Evolutionary conservation across 352 stramenopile genomes (phyloP), one percentile per base, ranked within the genome.

Genomic region (Peronospora farinosa): DNA sequence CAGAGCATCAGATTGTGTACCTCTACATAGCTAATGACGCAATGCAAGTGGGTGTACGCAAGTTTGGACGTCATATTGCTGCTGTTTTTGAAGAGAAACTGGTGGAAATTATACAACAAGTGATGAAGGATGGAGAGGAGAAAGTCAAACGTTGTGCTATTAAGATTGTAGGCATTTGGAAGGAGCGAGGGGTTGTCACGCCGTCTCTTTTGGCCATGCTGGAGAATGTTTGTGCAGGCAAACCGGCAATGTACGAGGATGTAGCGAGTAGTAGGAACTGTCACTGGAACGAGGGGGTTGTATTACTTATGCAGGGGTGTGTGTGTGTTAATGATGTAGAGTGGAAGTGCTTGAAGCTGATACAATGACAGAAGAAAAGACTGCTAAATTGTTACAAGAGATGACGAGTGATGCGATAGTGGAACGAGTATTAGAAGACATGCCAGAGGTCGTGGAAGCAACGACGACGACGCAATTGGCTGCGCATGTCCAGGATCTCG

Each of bases 81-180:
- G 65, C 78, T 12, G 53, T 66, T 3, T 93, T 89, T 44, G 73
- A 86, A 42, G 47, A 57, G 1, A 65, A 67, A 45, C 63, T 93
- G 43, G 56, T 88, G 28, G 60, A 74, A 7, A 66, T 81, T 0
- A 63, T 81, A 5, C 65, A 86, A 46, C 62, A 73, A n/a, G 60
- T 90, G 13, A 93, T 93, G 82, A 30, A 33, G 9, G 47, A 70
- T 12, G 74, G 76, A 16, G 70, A 88, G 23, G 79, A 90, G 48
- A 88, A 88, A 51, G 78, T 91, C 48, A 90, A 93, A 63, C 79
- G 78, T 46, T 88, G 79, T 41, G 59, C 87, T 23, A 83, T 90
- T 51, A 93, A 93, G 63, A 76, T 93, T 55, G 82, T 93, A 25
- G 75, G 78, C 36, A 86, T 93, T 57, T 93, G 82, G 82, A 84